Conservation (phyloP, 75 land plant species). For the Picea glauca region DNA sequence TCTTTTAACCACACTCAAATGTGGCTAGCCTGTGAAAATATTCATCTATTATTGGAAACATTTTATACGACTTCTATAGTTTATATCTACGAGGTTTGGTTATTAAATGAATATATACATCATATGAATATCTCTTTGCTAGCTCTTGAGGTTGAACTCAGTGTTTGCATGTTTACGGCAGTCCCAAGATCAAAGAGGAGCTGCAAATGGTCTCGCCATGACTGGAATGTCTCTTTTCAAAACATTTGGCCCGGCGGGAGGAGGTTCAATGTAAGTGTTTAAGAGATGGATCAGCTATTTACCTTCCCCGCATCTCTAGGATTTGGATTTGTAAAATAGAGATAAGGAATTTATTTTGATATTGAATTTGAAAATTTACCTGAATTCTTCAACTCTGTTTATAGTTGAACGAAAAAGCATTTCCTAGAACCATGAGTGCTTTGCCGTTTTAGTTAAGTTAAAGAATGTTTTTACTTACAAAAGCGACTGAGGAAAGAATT, state of each 20-base stretch:
- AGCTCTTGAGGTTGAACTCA: neutral
- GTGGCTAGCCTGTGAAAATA: neutral
- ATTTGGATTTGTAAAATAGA: neutral
- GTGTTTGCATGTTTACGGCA: conserved; percentile 17
- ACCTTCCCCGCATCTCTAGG: neutral
- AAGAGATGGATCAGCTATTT: neutral
- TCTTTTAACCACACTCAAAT: neutral
- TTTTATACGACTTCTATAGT: neutral
- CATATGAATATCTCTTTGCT: neutral
- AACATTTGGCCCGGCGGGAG: conserved; percentile 76
- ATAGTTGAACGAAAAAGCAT: too few relatives aligned
- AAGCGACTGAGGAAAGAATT: neutral
- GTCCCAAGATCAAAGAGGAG: conserved; percentile 82
- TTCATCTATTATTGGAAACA: neutral
- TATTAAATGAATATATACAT: neutral
- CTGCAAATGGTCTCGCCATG: conserved; percentile 78
- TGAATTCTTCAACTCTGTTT: too few relatives aligned
- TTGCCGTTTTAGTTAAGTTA: too few relatives aligned
- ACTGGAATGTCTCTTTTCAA: conserved; percentile 65
- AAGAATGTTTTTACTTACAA: neutral
- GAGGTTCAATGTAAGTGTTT: conserved; percentile 68
- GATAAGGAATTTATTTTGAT: neutral
- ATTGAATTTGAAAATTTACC: neutral
- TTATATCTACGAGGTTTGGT: neutral
- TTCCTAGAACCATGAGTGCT: too few relatives aligned